Base-by-base conservation (phyloP, 208 protist species). In the Leishmania arabica region DNA sequence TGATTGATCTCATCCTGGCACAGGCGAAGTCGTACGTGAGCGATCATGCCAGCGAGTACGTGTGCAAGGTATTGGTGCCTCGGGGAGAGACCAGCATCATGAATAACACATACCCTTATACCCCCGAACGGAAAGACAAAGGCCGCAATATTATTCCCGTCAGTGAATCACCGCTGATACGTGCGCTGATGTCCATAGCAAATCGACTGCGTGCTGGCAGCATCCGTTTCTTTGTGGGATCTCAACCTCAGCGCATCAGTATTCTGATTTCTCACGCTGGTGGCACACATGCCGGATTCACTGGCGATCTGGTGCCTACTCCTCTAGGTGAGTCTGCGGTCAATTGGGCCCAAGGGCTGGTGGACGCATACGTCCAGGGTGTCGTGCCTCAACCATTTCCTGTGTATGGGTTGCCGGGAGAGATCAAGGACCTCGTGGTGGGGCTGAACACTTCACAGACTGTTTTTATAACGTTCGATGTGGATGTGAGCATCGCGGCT, bases 1-100 rank as follows among this genome's bases (percentile, higher is more conserved):
- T 86, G 1, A 78, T 86, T 13, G 64, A 86, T 27, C 2, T 76
- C 37, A 0, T 82, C 19, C 66, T 86, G 45, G 1, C 3, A 70
- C 1, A 60, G 4, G 15, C 65, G 58, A 76, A 71, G 5, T 0
- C 19, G 17, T 31, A 17, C 37, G 13, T 79, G 1, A 79, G 82
- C 27, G 13, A 27, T 0, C 9, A 72, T 45, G 5, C 79, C 11
- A 40, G 13, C 7, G 2, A 27, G 1, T 86, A 82, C 66, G 73
- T 86, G 7, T 86, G 82, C 75, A 53, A 60, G 34, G 74, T 80
- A 1, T 0, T 82, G 19, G 56, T 82, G n/a, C 82, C 82, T 5
- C 62, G 53, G 42, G 24, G 82, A 53, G 51, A 77, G 56, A 5
- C 62, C 9, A 31, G 42, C 24, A 79, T 86, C 49, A 1, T 54